Evolutionary conservation across 208 protist species (phyloP).

Genomic region (Leptomonas pyrrhocoris): DNA sequence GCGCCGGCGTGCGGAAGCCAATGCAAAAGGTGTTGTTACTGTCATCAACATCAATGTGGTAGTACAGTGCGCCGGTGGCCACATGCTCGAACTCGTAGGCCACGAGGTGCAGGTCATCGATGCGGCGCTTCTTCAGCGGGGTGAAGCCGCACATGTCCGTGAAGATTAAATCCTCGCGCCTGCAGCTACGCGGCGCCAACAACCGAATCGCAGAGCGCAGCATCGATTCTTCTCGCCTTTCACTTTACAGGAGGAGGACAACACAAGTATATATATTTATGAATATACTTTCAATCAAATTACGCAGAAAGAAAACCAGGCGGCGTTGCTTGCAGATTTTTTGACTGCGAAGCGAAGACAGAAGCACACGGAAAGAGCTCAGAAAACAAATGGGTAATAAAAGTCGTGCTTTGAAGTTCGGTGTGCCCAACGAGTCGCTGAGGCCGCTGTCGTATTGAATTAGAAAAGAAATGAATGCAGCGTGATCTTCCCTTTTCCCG

Average conservation of each 20-base stretch:
- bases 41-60: conserved; percentile 95
- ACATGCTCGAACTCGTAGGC: conserved; percentile 82
- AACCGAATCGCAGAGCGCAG: conserved; percentile 49
- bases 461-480: too few species aligned
- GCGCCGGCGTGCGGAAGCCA: conserved; percentile 94
- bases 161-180: conserved; percentile 36
- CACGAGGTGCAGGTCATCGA: conserved; percentile 81
- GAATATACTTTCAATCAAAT: too few species aligned
- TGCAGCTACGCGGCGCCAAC: conserved; percentile 29
- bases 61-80: conserved; percentile 76
- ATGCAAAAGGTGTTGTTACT: conserved; percentile 97
- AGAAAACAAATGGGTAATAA: too few species aligned
- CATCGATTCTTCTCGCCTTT: conserved; percentile 27
- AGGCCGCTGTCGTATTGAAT: too few species aligned
- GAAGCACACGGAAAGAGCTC: too few species aligned
- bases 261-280: not conserved
- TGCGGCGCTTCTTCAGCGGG: conserved; percentile 46
- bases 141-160: conserved; percentile 73
- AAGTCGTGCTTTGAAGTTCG: too few species aligned
- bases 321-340: too few species aligned
- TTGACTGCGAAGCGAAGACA: too few species aligned
- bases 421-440: too few species aligned
- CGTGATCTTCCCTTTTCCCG: too few species aligned
- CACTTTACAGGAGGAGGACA: not conserved
- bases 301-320: too few species aligned